Conservation (phyloP, 139 green algal genomes). For the Gonium pectorale region DNA sequence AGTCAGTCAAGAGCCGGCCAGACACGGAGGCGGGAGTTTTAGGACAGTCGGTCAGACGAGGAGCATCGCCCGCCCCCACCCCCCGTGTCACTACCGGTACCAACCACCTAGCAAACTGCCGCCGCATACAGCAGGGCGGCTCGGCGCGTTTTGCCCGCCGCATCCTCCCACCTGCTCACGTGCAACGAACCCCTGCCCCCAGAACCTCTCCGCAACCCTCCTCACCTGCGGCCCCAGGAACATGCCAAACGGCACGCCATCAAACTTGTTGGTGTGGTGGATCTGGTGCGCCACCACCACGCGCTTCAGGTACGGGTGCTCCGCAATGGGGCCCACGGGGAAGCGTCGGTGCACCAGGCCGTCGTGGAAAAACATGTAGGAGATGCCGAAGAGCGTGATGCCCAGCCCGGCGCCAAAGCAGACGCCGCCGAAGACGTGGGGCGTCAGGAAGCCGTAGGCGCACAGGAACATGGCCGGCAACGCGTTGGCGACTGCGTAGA, state of each 20-base stretch:
- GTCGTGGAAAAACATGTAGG: constrained; percentile 99
- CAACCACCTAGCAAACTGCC: background rate
- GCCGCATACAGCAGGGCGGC: background rate
- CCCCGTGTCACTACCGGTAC: background rate
- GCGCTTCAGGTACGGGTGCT: constrained; percentile 90
- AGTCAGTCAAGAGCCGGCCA: background rate
- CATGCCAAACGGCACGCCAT: constrained; percentile 94
- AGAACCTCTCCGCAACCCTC: background rate
- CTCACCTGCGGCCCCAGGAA: constrained; percentile 82
- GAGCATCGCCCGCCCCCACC: background rate
- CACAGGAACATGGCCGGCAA: constrained; percentile 92
- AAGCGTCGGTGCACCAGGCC: constrained; percentile 96
- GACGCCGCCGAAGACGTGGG: constrained; percentile 77
- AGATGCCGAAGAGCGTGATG: constrained; percentile 97
- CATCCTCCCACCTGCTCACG: background rate
- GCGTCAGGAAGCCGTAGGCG: constrained; percentile 91
- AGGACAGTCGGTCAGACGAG: background rate
- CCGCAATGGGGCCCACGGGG: constrained; percentile 91
- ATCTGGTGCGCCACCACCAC: constrained; percentile 93
- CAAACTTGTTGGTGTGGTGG: constrained; percentile 96
- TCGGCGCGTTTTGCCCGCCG: background rate
- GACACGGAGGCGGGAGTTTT: no score
- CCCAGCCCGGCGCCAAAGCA: constrained; percentile 95
- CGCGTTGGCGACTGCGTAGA: constrained; percentile 95
- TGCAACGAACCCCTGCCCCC: background rate